Conservation (phyloP, 768 basidiomycete genomes). For the Podaxis sp. region DNA sequence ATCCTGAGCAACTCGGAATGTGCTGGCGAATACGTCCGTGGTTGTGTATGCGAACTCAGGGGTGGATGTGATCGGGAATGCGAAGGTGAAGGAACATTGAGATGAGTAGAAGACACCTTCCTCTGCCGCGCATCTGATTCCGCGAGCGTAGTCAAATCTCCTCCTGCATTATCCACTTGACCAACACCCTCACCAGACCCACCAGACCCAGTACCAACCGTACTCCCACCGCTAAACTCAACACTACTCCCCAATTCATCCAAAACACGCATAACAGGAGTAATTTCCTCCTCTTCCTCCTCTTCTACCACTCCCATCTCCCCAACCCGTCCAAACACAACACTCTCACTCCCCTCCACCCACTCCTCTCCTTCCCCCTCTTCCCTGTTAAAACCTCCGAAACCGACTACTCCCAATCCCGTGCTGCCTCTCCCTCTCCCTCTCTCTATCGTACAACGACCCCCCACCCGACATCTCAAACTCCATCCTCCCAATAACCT, state of each 20-base stretch:
- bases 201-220: neutral
- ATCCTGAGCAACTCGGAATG: neutral
- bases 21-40: neutral
- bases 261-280: slow-evolving; percentile 10
- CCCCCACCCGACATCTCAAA: neutral
- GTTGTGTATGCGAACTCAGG: neutral
- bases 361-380: neutral
- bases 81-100: neutral
- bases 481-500: slow-evolving; percentile 59
- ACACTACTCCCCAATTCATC: slow-evolving; percentile 5
- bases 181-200: too few species aligned
- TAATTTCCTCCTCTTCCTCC: slow-evolving; percentile 4
- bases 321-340: slow-evolving; percentile 4
- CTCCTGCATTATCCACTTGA: neutral
- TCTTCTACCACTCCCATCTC: neutral
- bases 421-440: slow-evolving; percentile 10
- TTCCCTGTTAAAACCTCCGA: slow-evolving; percentile 7
- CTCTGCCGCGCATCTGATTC: neutral
- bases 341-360: neutral
- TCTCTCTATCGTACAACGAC: slow-evolving; percentile 5
- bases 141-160: neutral
- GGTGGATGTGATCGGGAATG: too few species aligned
- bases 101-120: neutral
- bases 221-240: slow-evolving; percentile 10
- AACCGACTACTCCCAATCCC: slow-evolving; percentile 16